These are phyloP conservation scores for Hypoxylon sp. DNA, from an alignment of 2,329 filamentous ascomycete genomes.

Conservation along the genomic window DNA sequence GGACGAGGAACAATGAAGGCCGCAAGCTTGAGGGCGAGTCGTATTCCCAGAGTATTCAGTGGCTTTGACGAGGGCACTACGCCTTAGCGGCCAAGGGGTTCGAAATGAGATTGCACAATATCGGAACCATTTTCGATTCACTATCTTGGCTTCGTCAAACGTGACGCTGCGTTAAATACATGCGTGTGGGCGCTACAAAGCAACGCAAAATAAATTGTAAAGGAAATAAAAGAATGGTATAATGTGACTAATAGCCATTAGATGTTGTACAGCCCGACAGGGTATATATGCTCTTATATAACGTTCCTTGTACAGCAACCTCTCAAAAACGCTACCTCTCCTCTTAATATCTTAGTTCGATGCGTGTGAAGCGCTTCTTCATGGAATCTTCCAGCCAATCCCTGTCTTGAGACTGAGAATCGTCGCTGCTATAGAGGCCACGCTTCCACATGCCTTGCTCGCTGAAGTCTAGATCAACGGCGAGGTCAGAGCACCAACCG, in stretches of 20 bases:
- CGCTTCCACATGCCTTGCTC: slow-evolving; percentile 50
- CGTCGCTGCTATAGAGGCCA: not conserved
- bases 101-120: not conserved
- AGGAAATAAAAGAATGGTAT: slow-evolving; percentile 31
- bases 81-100: not conserved
- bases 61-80: slow-evolving; percentile 38
- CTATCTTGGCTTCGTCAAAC: slow-evolving; percentile 36
- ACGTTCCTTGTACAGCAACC: slow-evolving; percentile 24
- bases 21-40: slow-evolving; percentile 45
- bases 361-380: slow-evolving; percentile 49
- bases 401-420: slow-evolving; percentile 29
- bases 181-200: slow-evolving; percentile 18
- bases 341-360: slow-evolving; percentile 50
- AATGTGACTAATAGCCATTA: slow-evolving; percentile 31
- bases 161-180: slow-evolving; percentile 34
- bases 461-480: slow-evolving; percentile 32
- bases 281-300: slow-evolving; percentile 31
- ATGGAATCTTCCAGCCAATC: slow-evolving; percentile 50
- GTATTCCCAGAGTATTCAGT: slow-evolving; percentile 45
- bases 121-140: slow-evolving; percentile 23
- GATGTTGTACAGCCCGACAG: slow-evolving; percentile 37
- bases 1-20: slow-evolving; percentile 44
- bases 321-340: slow-evolving; percentile 7
- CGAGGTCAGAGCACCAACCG: slow-evolving; percentile 15
- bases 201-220: slow-evolving; percentile 19